Evolutionary conservation across 768 basidiomycete species (phyloP), one percentile per base, ranked within the genome.

Genomic region (Gymnopilus junonius): DNA sequence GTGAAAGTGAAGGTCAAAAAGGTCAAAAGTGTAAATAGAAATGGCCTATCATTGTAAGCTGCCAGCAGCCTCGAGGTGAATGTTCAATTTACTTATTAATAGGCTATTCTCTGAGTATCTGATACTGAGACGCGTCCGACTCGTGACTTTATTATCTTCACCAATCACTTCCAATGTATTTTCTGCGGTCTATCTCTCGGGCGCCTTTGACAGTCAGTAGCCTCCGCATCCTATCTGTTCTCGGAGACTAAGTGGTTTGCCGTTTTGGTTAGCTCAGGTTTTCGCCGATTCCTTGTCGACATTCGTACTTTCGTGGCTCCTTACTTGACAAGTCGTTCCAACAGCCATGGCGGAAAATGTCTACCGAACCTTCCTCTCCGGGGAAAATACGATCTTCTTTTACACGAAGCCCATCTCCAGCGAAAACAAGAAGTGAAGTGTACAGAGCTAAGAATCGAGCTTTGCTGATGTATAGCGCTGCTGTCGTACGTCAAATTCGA

Each of bases 391-490:
- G 27, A n/a, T 42, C 57, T 20, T 37, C 63, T 1, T 34, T 58
- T 11, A 32, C 61, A 21, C 53, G 55, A 37, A 51, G 55, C 27
- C 43, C 59, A 21, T 55, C 51, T 35, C 57, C 51, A 20, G 61
- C 43, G 23, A 71, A 73, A 57, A 65, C 77, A 1, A 71, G 79
- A 32, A 71, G 73, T 58, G 73, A 80, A 43, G 72, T 86, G 40
- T 83, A 87, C 71, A 83, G 81, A 2, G 78, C 76, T 31, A 85
- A 70, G 69, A 96, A 95, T 69, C 84, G 89, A 39, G 87, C 86
- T 43, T 76, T 96, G 65, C 78, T 94, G 62, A 90, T 96, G 89
- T 97, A 96, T 75, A 86, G 87, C 17, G 84, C 91, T 23, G 93
- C 95, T 2, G 87, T 91, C 58, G 91, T 95, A 79, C 60, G 91